Conservation (phyloP, 169 alveolate species). For the Eimeria falciformis region DNA sequence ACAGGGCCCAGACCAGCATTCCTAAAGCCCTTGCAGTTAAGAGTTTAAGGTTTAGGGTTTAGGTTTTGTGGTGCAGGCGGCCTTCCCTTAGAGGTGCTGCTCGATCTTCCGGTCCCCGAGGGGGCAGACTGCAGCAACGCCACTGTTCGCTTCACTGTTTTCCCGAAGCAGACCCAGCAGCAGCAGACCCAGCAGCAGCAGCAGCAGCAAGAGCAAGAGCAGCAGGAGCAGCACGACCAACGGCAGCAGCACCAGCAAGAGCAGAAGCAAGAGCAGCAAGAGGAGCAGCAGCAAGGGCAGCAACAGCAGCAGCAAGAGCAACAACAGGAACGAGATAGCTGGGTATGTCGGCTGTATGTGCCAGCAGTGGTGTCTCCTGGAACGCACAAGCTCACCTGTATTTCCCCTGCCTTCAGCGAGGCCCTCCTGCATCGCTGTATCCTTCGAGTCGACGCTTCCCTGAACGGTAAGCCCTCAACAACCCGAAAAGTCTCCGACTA, state of each 20-base stretch:
- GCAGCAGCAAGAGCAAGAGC: no score
- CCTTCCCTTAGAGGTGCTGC: neutral
- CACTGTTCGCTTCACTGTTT: neutral
- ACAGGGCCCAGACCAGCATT: no score
- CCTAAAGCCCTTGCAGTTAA: neutral
- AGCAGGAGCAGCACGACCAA: no score
- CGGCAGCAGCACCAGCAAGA: no score
- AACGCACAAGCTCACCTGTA: neutral
- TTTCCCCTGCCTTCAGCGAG: neutral
- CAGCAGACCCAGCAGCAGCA: no score
- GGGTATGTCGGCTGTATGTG: neutral
- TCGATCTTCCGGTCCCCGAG: neutral
- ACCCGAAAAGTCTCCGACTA: no score
- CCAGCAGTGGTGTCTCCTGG: neutral
- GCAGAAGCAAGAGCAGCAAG: neutral
- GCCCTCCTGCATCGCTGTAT: neutral
- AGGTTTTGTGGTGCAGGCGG: neutral
- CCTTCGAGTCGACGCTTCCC: neutral
- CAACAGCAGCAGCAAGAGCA: neutral
- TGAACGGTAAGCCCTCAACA: neutral
- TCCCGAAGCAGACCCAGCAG: neutral
- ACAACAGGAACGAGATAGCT: neutral
- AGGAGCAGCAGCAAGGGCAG: conserved; percentile 16
- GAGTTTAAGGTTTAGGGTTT: neutral
- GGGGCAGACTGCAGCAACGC: neutral